Evolutionary conservation across 208 protist genomes (phyloP).

Genomic region (Herpetomonas tarakana): DNA sequence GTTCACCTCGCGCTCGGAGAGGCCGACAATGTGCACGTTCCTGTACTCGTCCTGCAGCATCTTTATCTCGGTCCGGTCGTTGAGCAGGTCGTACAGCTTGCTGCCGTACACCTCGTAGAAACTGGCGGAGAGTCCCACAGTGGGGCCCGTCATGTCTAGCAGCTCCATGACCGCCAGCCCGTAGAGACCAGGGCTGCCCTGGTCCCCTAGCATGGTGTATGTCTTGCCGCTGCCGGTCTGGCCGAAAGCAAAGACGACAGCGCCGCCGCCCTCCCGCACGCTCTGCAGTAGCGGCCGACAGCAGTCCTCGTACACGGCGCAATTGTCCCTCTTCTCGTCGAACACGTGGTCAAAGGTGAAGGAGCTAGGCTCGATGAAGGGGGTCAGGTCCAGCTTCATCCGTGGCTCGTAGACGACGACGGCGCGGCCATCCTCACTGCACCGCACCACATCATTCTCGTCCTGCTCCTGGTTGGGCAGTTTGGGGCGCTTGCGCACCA

Average conservation of each 20-base stretch:
- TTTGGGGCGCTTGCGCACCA: slow-evolving; percentile 79
- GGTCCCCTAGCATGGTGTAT: slow-evolving; percentile 85
- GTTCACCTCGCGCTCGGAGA: slow-evolving; percentile 73
- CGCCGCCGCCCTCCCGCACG: slow-evolving; percentile 59
- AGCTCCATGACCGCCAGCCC: slow-evolving; percentile 91
- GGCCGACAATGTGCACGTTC: slow-evolving; percentile 91
- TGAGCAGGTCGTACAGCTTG: slow-evolving; percentile 94
- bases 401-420: slow-evolving; percentile 84
- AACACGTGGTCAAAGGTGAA: slow-evolving; percentile 86
- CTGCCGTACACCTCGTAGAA: slow-evolving; percentile 96
- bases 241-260: slow-evolving; percentile 93
- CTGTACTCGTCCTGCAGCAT: slow-evolving; percentile 92
- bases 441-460: slow-evolving; percentile 79
- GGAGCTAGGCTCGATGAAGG: slow-evolving; percentile 84
- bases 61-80: slow-evolving; percentile 76
- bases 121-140: slow-evolving; percentile 48
- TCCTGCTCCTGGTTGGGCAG: slow-evolving; percentile 44
- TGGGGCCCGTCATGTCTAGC: slow-evolving; percentile 54
- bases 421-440: slow-evolving; percentile 24
- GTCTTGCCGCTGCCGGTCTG: slow-evolving; percentile 95
- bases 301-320: slow-evolving; percentile 60
- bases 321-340: slow-evolving; percentile 54
- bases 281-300: slow-evolving; percentile 63
- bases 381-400: slow-evolving; percentile 90
- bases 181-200: slow-evolving; percentile 79